These are phyloP conservation scores for Kazachstania bromeliacearum DNA, from an alignment of 805 yeast species.

Conservation along the genomic window DNA sequence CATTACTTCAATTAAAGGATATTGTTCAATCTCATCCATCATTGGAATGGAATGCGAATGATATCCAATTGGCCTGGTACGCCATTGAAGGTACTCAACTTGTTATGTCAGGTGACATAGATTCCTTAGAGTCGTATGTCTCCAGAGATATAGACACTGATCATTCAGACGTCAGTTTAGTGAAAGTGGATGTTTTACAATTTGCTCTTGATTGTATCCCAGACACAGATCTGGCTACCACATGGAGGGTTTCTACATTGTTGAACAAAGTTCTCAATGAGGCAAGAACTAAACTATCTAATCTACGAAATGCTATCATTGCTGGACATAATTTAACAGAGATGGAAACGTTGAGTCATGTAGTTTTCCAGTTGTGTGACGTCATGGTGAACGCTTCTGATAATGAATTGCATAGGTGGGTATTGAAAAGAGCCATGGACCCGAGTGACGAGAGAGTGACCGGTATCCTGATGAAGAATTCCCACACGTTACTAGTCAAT, in stretches of 20 bases:
- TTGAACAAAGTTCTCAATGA: conserved; percentile 12
- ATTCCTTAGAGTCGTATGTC: neutral
- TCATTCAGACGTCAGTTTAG: conserved; percentile 3
- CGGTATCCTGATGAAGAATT: conserved; percentile 19
- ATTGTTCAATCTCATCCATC: conserved; percentile 6
- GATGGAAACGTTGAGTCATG: conserved; percentile 15
- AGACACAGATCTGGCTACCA: conserved; percentile 1
- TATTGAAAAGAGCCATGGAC: conserved; percentile 6
- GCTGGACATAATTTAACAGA: conserved; percentile 7
- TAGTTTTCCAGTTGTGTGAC: conserved; percentile 23
- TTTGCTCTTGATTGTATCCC: conserved; percentile 11
- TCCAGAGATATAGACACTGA: neutral
- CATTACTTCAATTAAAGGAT: conserved; percentile 14
- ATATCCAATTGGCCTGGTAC: neutral
- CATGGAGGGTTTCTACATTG: conserved; percentile 18
- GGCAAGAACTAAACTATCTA: conserved; percentile 11
- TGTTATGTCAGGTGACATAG: neutral
- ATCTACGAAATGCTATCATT: conserved; percentile 8
- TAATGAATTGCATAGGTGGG: conserved; percentile 19
- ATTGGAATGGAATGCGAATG: neutral
- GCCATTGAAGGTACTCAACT: conserved; percentile 1
- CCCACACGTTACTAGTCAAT: conserved; percentile 16
- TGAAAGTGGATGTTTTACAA: conserved; percentile 14
- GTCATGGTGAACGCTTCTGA: conserved; percentile 17
- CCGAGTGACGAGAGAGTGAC: conserved; percentile 1